phyloP scores from a whole-genome alignment of 1,139 yeast species.

The Saccharomyces hybrid region DNA sequence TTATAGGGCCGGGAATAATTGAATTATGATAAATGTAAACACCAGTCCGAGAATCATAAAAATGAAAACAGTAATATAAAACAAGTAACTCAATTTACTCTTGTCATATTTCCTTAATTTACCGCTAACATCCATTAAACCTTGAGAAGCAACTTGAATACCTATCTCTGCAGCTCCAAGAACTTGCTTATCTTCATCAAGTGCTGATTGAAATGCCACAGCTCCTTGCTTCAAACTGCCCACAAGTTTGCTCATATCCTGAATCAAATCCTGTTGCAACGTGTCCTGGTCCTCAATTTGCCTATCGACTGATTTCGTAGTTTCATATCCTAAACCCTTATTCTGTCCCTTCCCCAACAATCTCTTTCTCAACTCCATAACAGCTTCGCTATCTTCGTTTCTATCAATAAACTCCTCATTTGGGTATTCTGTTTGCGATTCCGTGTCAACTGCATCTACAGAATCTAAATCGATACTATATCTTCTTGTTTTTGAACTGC shows the following conservation, averaged over 20 bases:
- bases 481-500: slow-evolving; percentile 15
- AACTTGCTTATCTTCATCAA: slow-evolving; percentile 34
- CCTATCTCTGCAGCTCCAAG: slow-evolving; percentile 37
- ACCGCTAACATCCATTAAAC: slow-evolving; percentile 27
- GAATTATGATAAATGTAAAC: slow-evolving; percentile 32
- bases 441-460: slow-evolving; percentile 6
- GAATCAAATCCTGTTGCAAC: slow-evolving; percentile 32
- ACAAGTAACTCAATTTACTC: slow-evolving; percentile 30
- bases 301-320: slow-evolving; percentile 26
- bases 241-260: slow-evolving; percentile 34
- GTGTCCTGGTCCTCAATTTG: slow-evolving; percentile 34
- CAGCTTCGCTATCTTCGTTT: slow-evolving; percentile 20
- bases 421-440: not conserved
- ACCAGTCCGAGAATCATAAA: slow-evolving; percentile 29
- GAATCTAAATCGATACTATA: slow-evolving; percentile 30
- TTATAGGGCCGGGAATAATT: slow-evolving; percentile 36
- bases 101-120: slow-evolving; percentile 31
- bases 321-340: slow-evolving; percentile 8
- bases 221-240: slow-evolving; percentile 35
- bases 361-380: slow-evolving; percentile 30
- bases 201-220: slow-evolving; percentile 34
- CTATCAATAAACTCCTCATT: slow-evolving; percentile 5
- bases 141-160: slow-evolving; percentile 33
- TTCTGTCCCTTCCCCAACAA: slow-evolving; percentile 22
- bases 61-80: slow-evolving; percentile 28